A percentile compares a stretch with the other conserved stretches of the same genome.
Conservation (phyloP, 1,284 basidiomycete species). For the Neonothopanus nambi region DNA sequence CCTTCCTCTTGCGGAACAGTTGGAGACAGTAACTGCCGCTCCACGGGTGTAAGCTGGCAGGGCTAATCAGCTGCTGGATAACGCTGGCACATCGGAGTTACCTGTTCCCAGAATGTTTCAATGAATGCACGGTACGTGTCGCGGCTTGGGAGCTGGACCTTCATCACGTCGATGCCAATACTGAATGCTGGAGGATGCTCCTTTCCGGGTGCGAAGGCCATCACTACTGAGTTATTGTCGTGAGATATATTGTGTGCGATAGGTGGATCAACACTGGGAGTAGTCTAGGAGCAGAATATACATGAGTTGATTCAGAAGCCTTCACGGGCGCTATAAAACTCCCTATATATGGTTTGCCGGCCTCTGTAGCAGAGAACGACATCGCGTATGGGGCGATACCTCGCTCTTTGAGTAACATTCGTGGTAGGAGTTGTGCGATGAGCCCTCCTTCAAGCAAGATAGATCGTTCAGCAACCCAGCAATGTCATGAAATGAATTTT, state of each 20-base stretch:
- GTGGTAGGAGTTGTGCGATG: slow-evolving; percentile 69
- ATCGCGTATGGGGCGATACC: slow-evolving; percentile 49
- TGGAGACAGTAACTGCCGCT: slow-evolving; percentile 44
- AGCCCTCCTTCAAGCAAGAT: slow-evolving; percentile 54
- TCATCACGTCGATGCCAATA: slow-evolving; percentile 81
- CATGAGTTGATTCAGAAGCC: too few species aligned
- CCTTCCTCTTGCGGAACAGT: slow-evolving; percentile 41
- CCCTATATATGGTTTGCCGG: slow-evolving; percentile 75
- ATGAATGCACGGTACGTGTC: slow-evolving; percentile 61
- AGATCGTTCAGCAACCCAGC: slow-evolving; percentile 11
- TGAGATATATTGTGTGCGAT: slow-evolving; percentile 81
- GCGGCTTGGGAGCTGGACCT: slow-evolving; percentile 56
- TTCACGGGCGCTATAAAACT: slow-evolving; percentile 26
- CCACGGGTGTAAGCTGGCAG: slow-evolving; percentile 55
- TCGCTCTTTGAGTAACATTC: slow-evolving; percentile 56
- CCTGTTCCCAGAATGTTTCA: slow-evolving; percentile 66
- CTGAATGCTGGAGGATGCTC: slow-evolving; percentile 57
- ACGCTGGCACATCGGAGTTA: slow-evolving; percentile 24
- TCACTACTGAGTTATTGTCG: slow-evolving; percentile 69
- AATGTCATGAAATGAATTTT: slow-evolving; percentile 1
- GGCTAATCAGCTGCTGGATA: slow-evolving; percentile 8
- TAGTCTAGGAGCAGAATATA: slow-evolving; percentile 35
- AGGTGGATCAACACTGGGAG: slow-evolving; percentile 43
- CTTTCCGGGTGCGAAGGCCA: slow-evolving; percentile 59
- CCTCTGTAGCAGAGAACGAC: slow-evolving; percentile 53